Evolutionary conservation across 2,329 filamentous ascomycete species (phyloP).

Genomic region (Exophiala mesophila): DNA sequence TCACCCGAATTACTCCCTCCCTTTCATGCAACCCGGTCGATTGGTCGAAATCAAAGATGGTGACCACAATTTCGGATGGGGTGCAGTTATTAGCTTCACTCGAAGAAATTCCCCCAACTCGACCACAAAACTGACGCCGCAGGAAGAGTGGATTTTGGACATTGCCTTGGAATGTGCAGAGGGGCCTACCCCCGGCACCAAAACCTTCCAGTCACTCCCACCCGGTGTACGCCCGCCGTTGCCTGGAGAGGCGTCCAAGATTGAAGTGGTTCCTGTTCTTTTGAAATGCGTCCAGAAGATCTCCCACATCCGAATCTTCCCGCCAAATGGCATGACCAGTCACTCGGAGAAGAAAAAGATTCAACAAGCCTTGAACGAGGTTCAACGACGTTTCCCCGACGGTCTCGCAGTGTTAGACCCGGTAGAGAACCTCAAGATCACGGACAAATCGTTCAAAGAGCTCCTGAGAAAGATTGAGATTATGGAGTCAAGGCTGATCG

Average conservation of each 20-base stretch:
- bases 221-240: conserved; percentile 56
- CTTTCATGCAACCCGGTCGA: conserved; percentile 82
- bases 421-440: conserved; percentile 93
- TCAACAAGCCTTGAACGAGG: conserved; percentile 66
- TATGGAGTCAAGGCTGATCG: conserved; percentile 79
- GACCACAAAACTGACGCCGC: conserved; percentile 63
- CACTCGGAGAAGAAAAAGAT: conserved; percentile 64
- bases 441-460: conserved; percentile 88
- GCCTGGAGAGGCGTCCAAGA: conserved; percentile 61
- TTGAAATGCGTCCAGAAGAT: conserved; percentile 81
- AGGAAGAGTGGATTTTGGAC: conserved; percentile 77
- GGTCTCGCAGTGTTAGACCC: conserved; percentile 85
- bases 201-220: conserved; percentile 63
- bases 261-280: conserved; percentile 81
- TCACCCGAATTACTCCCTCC: conserved; percentile 78
- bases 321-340: conserved; percentile 70
- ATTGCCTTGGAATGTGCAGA: conserved; percentile 66
- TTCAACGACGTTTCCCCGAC: conserved; percentile 84
- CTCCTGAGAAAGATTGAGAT: conserved; percentile 92
- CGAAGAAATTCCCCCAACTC: conserved; percentile 62
- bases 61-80: conserved; percentile 88
- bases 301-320: conserved; percentile 74
- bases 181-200: conserved; percentile 47
- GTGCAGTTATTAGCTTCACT: conserved; percentile 72
- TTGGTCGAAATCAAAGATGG: conserved; percentile 78